Conservation (phyloP, 768 basidiomycete genomes). For the Suillus plorans region DNA sequence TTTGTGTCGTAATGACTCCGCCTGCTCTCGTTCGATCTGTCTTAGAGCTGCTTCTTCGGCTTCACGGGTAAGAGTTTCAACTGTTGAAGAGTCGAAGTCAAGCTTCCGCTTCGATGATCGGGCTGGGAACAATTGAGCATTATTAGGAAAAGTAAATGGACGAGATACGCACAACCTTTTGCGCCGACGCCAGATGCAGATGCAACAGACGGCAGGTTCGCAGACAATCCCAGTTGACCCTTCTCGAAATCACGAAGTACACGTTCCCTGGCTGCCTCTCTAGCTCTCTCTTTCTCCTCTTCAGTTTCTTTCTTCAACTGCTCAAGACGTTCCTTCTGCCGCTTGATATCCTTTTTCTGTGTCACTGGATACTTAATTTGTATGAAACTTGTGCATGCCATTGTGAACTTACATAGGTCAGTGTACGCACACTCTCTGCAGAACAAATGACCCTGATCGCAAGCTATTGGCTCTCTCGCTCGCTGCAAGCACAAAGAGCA, state of each 20-base stretch:
- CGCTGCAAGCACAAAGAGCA: slow-evolving; percentile 86
- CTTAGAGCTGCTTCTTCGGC: slow-evolving; percentile 87
- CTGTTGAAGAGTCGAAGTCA: slow-evolving; percentile 70
- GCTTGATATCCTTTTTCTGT: slow-evolving; percentile 92
- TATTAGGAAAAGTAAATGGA: not conserved
- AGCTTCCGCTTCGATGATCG: slow-evolving; percentile 82
- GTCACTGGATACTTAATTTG: slow-evolving; percentile 48
- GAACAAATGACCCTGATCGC: slow-evolving; percentile 85
- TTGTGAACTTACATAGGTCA: slow-evolving; percentile 63
- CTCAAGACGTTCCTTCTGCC: slow-evolving; percentile 81
- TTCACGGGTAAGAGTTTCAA: slow-evolving; percentile 69
- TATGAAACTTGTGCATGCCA: slow-evolving; percentile 5
- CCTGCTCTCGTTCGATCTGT: slow-evolving; percentile 82
- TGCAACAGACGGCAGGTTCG: slow-evolving; percentile 30
- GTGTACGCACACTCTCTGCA: slow-evolving; percentile 94
- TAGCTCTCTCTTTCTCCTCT: slow-evolving; percentile 67
- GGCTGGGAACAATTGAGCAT: slow-evolving; percentile 32
- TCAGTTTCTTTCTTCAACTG: slow-evolving; percentile 76
- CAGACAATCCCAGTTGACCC: slow-evolving; percentile 73
- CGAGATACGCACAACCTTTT: slow-evolving; percentile 36
- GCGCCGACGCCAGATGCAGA: slow-evolving; percentile 38
- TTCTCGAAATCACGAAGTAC: slow-evolving; percentile 90
- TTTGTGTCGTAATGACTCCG: slow-evolving; percentile 81
- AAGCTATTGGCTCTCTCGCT: slow-evolving; percentile 82
- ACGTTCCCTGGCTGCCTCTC: slow-evolving; percentile 79